Conservation (phyloP, 2,329 filamentous ascomycete genomes). For the Xylariaceae sp. region DNA sequence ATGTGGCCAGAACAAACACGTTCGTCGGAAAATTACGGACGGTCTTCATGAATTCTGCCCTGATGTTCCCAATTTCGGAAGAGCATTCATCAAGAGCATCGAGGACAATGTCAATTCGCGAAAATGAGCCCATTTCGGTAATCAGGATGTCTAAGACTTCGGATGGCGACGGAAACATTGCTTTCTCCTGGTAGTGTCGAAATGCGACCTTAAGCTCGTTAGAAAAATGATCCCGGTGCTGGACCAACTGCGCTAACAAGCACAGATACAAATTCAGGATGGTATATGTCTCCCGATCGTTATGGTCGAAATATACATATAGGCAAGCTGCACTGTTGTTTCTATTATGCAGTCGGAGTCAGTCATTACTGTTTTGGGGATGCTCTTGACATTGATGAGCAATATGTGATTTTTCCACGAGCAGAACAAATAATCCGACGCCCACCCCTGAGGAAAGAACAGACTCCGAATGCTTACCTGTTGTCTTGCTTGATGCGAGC, state of each 20-base stretch:
- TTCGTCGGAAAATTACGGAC: constrained; percentile 2
- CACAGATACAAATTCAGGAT: constrained; percentile 1
- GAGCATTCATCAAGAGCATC: constrained; percentile 8
- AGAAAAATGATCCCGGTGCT: constrained; percentile 1
- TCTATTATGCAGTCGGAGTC: too few species aligned
- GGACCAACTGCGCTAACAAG: constrained; percentile 3
- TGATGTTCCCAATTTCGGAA: background rate
- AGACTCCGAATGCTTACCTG: too few species aligned
- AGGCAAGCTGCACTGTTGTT: constrained; percentile 1
- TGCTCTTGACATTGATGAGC: too few species aligned
- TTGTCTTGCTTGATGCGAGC: background rate
- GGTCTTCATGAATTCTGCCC: constrained; percentile 1
- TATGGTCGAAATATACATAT: constrained; percentile 7
- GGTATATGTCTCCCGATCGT: background rate
- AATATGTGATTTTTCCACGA: too few species aligned
- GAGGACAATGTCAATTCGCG: constrained; percentile 2
- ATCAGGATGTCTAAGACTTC: constrained; percentile 5
- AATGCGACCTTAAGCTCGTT: constrained; percentile 3
- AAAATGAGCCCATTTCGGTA: constrained; percentile 1
- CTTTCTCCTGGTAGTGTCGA: background rate
- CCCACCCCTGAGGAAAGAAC: too few species aligned
- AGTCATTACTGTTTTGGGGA: too few species aligned
- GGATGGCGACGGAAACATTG: background rate
- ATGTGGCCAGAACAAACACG: constrained; percentile 2
- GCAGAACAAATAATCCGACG: too few species aligned